These are phyloP conservation scores for Boletellus sp. DNA, from an alignment of 768 basidiomycete species.

Conservation along the genomic window DNA sequence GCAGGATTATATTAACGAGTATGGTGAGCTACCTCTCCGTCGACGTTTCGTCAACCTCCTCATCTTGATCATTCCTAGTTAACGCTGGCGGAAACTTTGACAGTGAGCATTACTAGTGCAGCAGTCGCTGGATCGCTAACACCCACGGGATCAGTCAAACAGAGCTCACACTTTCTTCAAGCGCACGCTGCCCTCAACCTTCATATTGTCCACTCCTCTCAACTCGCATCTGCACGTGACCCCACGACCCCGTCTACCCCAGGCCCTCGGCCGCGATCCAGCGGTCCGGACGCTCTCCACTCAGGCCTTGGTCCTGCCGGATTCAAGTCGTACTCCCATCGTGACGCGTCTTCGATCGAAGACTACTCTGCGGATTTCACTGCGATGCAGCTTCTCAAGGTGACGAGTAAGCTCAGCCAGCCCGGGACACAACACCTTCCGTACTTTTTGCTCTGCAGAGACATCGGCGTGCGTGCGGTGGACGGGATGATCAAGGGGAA, in stretches of 20 bases:
- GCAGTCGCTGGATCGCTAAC: constrained; percentile 5
- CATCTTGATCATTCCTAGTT: constrained; percentile 40
- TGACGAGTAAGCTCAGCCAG: constrained; percentile 75
- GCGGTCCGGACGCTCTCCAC: constrained; percentile 49
- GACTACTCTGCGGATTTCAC: constrained; percentile 64
- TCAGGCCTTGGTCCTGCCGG: constrained; percentile 58
- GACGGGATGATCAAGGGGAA: constrained; percentile 82
- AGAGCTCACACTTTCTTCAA: constrained; percentile 81
- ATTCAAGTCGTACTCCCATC: constrained; percentile 51
- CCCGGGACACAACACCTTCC: constrained; percentile 60
- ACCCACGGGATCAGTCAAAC: constrained; percentile 49
- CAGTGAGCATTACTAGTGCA: constrained; percentile 41
- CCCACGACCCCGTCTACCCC: constrained; percentile 31
- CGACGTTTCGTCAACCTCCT: not conserved
- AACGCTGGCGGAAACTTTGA: constrained; percentile 71
- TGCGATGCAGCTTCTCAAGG: constrained; percentile 75
- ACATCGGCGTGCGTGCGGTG: constrained; percentile 78
- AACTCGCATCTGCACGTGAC: constrained; percentile 42
- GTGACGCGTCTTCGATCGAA: constrained; percentile 30
- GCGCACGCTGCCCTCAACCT: constrained; percentile 80
- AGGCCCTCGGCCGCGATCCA: constrained; percentile 33
- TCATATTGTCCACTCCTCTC: constrained; percentile 82
- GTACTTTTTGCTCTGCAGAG: constrained; percentile 79
- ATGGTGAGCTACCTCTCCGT: constrained; percentile 37
- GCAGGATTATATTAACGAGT: constrained; percentile 76